Evolutionary conservation across 257 asterid species (phyloP).

Genomic region (Cynanchum wilfordii): DNA sequence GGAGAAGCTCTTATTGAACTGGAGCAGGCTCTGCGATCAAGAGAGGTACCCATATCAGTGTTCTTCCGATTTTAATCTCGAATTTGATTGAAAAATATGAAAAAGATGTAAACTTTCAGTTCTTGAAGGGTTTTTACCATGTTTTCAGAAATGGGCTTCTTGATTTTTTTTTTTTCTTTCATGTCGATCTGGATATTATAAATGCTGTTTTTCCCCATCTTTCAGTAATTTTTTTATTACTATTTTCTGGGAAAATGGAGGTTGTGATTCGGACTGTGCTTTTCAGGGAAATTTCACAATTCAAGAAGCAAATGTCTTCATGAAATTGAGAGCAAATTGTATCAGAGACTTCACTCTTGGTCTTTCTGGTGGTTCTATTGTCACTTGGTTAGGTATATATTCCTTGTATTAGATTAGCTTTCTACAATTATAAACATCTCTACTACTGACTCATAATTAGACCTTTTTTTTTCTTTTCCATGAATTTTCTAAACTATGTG

Average conservation of each 20-base stretch:
- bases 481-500: neutral
- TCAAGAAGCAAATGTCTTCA: slow-evolving; percentile 42
- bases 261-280: neutral
- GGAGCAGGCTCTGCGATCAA: slow-evolving; percentile 30
- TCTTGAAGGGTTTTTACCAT: slow-evolving; percentile 1
- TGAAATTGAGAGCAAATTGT: slow-evolving; percentile 33
- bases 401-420: neutral
- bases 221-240: neutral
- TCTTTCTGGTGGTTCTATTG: slow-evolving; percentile 28
- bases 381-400: slow-evolving; percentile 65
- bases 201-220: neutral
- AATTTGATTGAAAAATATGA: neutral
- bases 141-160: slow-evolving; percentile 7
- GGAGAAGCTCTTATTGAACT: slow-evolving; percentile 33
- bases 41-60: slow-evolving; percentile 23
- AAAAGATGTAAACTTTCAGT: neutral
- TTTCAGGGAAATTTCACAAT: slow-evolving; percentile 45
- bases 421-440: neutral
- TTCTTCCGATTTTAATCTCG: neutral
- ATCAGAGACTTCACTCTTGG: slow-evolving; percentile 38
- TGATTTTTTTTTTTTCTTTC: neutral
- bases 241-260: neutral
- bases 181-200: neutral
- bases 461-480: neutral
- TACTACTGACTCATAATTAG: neutral